Evolutionary conservation across 177 flowering plant species (phyloP).

Genomic region (Vitis hybrid): DNA sequence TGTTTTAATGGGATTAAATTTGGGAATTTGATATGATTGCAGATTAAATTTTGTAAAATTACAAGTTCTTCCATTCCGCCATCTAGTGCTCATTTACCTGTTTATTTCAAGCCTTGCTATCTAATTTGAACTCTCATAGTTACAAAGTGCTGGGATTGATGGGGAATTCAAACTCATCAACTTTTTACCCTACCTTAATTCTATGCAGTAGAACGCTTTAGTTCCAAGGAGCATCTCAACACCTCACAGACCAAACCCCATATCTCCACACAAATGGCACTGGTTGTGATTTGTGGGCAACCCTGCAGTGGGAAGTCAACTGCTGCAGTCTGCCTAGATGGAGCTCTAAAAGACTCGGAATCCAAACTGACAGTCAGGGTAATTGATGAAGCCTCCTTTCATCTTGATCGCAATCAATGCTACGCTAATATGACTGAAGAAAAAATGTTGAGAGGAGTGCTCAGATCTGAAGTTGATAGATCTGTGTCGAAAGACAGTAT

Average conservation of each 20-base stretch:
- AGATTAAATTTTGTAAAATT: too few species aligned
- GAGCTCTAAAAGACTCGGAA: slow-evolving; percentile 60
- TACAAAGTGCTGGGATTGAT: too few species aligned
- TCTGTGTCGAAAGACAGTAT: slow-evolving; percentile 71
- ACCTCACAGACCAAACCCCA: too few species aligned
- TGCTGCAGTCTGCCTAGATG: slow-evolving; percentile 64
- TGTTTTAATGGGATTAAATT: too few species aligned
- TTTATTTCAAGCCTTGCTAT: too few species aligned
- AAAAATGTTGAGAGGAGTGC: slow-evolving; percentile 90
- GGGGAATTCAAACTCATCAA: too few species aligned
- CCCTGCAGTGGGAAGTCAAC: slow-evolving; percentile 97
- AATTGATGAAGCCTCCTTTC: slow-evolving; percentile 78
- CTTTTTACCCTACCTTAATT: too few species aligned
- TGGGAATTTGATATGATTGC: too few species aligned
- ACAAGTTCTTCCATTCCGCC: too few species aligned
- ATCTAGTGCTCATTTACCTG: too few species aligned
- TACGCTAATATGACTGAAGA: slow-evolving; percentile 82
- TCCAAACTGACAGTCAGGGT: slow-evolving; percentile 51
- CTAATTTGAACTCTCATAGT: too few species aligned
- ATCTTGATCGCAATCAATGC: slow-evolving; percentile 82
- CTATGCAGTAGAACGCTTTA: too few species aligned
- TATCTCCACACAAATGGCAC: slow-evolving; percentile 52
- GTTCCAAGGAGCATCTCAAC: background rate
- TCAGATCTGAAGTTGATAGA: slow-evolving; percentile 94
- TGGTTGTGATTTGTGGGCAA: slow-evolving; percentile 97